Conservation (phyloP, 2,329 filamentous ascomycete species). For the Phyllosticta citriasiana region DNA sequence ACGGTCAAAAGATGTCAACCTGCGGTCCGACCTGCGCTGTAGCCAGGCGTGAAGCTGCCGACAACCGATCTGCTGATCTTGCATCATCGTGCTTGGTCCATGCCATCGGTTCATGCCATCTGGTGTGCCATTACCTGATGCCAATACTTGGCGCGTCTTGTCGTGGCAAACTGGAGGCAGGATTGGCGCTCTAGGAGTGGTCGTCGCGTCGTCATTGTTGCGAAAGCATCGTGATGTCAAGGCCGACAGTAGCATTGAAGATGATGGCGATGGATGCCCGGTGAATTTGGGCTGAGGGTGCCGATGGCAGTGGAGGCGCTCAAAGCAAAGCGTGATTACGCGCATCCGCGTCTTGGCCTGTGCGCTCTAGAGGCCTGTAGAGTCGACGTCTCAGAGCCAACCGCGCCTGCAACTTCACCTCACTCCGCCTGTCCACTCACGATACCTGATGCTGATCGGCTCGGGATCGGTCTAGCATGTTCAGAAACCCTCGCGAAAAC, state of each 20-base stretch:
- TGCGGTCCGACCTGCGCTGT: not conserved
- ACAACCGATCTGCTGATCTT: not conserved
- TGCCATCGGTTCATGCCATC: not conserved
- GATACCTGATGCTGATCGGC: not conserved
- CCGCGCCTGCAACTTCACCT: not conserved
- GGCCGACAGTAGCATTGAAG: not conserved
- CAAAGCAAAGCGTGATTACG: conserved; percentile 1
- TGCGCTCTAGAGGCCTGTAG: not conserved
- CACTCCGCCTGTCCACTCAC: not conserved
- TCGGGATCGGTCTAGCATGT: conserved; percentile 30
- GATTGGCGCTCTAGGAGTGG: not conserved
- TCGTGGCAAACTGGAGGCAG: not conserved
- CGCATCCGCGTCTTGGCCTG: not conserved
- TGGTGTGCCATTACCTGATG: not conserved
- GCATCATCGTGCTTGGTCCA: not conserved
- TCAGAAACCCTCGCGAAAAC: conserved; percentile 45
- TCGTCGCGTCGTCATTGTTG: not conserved
- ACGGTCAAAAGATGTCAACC: not conserved
- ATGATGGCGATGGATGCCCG: not conserved
- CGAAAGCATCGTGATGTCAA: not conserved
- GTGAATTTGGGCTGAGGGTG: not conserved
- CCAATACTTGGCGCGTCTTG: not conserved
- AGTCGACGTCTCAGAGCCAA: not conserved
- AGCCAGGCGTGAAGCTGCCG: not conserved
- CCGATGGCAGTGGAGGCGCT: not conserved